phyloP scores from a whole-genome alignment of 176 grass and related monocot genomes.

The Carex scoparia region DNA sequence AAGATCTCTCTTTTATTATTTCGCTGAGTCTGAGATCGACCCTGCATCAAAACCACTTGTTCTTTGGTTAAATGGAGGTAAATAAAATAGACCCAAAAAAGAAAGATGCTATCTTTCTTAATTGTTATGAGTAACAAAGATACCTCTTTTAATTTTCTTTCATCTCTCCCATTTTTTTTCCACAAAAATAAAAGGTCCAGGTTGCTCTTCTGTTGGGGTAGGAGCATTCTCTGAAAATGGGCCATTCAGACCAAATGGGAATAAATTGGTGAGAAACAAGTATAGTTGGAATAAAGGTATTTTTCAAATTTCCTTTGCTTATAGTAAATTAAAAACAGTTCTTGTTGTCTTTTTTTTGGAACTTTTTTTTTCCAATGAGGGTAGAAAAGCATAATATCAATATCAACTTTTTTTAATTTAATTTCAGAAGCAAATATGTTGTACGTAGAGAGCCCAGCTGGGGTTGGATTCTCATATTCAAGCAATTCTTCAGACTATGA shows the following conservation, averaged over 20 bases:
- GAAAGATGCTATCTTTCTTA: not conserved
- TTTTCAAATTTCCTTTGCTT: not conserved
- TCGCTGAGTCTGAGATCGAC: slow-evolving; percentile 78
- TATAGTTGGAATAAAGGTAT: slow-evolving; percentile 98
- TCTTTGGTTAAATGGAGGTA: slow-evolving; percentile 99
- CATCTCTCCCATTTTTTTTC: slow-evolving; percentile 15
- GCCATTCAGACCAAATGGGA: slow-evolving; percentile 76
- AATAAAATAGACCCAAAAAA: slow-evolving; percentile 7
- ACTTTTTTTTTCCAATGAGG: not conserved
- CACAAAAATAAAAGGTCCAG: slow-evolving; percentile 56
- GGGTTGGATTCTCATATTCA: slow-evolving; percentile 88
- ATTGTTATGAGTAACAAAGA: not conserved
- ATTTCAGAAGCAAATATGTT: slow-evolving; percentile 89
- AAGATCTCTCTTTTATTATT: slow-evolving; percentile 92
- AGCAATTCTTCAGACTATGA: slow-evolving; percentile 73
- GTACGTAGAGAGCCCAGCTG: slow-evolving; percentile 85
- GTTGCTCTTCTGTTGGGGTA: slow-evolving; percentile 93
- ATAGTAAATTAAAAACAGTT: not conserved
- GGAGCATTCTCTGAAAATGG: slow-evolving; percentile 97
- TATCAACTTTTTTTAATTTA: not conserved
- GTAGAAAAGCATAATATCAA: not conserved
- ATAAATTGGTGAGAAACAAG: slow-evolving; percentile 64
- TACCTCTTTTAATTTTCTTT: not conserved
- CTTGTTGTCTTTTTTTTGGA: not conserved
- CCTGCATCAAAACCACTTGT: slow-evolving; percentile 80